These are phyloP conservation scores for Fusarium pseudograminearum DNA, from an alignment of 2,329 filamentous ascomycete genomes.

Conservation along the genomic window DNA sequence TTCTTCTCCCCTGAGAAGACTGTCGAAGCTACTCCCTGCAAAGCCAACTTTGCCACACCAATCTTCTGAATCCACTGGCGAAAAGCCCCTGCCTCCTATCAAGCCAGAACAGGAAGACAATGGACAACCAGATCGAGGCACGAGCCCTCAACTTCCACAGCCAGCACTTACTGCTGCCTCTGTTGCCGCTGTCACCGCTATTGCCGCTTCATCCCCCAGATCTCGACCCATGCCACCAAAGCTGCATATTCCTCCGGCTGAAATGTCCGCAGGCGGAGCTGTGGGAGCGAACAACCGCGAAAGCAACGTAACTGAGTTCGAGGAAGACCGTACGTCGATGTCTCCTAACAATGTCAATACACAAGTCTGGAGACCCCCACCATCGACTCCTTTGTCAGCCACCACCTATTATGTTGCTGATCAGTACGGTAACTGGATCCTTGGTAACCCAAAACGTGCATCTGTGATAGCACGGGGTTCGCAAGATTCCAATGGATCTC, in stretches of 20 bases:
- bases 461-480: constrained; percentile 44
- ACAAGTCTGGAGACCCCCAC: constrained; percentile 64
- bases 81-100: constrained; percentile 30
- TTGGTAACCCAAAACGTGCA: constrained; percentile 55
- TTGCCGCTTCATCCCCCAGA: constrained; percentile 29
- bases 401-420: constrained; percentile 64
- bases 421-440: constrained; percentile 66
- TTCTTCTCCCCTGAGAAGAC: constrained; percentile 48
- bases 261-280: constrained; percentile 4
- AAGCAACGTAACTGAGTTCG: constrained; percentile 65
- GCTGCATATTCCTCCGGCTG: constrained; percentile 47
- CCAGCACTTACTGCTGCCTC: constrained; percentile 21
- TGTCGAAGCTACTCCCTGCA: constrained; percentile 60
- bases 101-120: constrained; percentile 27
- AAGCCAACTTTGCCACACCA: constrained; percentile 57
- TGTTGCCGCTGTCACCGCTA: neutral
- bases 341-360: constrained; percentile 52
- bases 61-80: constrained; percentile 33
- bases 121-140: constrained; percentile 9
- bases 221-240: constrained; percentile 43
- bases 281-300: constrained; percentile 49
- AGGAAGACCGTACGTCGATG: constrained; percentile 59
- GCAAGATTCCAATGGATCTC: constrained; percentile 30
- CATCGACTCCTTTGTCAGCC: constrained; percentile 59
- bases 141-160: constrained; percentile 28